A percentile compares a stretch with the other conserved stretches of the same genome.
Conservation (phyloP, 1,284 basidiomycete species). For the Moesziomyces antarcticus region DNA sequence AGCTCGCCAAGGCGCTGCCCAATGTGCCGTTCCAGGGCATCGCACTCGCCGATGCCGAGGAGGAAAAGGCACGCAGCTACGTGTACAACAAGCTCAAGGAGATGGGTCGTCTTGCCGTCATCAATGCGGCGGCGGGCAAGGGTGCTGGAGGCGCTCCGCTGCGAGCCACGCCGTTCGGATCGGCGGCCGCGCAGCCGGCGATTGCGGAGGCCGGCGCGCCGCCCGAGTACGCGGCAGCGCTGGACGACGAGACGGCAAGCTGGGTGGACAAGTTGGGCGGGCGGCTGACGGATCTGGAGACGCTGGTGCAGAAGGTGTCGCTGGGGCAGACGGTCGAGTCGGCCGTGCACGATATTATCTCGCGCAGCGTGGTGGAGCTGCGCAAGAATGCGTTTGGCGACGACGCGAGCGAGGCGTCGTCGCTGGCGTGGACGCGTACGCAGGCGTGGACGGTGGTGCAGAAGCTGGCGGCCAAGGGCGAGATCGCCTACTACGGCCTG, state of each 20-base stretch:
- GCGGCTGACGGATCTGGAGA: slow-evolving; percentile 62
- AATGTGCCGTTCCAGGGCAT: slow-evolving; percentile 79
- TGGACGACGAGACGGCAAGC: slow-evolving; percentile 50
- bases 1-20: slow-evolving; percentile 85
- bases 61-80: slow-evolving; percentile 80
- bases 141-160: neutral
- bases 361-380: slow-evolving; percentile 81
- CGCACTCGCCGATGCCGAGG: slow-evolving; percentile 78
- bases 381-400: slow-evolving; percentile 93
- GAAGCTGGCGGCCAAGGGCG: slow-evolving; percentile 76
- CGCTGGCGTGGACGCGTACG: slow-evolving; percentile 82
- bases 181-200: neutral
- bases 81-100: slow-evolving; percentile 82
- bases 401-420: slow-evolving; percentile 84
- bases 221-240: slow-evolving; percentile 11
- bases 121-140: neutral
- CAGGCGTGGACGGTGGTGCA: slow-evolving; percentile 90
- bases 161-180: slow-evolving; percentile 1
- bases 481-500: slow-evolving; percentile 85
- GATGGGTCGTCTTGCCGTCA: slow-evolving; percentile 68
- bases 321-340: slow-evolving; percentile 55
- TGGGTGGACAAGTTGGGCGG: slow-evolving; percentile 64
- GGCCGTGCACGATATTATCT: slow-evolving; percentile 70
- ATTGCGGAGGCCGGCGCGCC: neutral
- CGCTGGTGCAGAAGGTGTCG: slow-evolving; percentile 57